Percentiles rank a stretch among this genome's conserved stretches.
phyloP scores from a whole-genome alignment of 306 rosid genomes.

The Abrus precatorius region DNA sequence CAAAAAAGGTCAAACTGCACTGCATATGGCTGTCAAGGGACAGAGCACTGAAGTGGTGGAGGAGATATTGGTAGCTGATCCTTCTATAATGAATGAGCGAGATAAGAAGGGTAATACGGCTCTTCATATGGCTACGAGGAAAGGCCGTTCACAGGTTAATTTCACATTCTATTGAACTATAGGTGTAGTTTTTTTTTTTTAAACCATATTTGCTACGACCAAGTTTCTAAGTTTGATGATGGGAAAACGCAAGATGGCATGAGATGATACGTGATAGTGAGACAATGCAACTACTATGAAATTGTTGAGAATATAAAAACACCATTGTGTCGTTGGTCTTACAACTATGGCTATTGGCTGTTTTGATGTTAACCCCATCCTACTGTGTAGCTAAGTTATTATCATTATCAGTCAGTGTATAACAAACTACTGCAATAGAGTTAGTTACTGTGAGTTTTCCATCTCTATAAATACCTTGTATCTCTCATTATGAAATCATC shows the following conservation, averaged over 20 bases:
- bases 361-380: neutral
- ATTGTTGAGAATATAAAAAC: neutral
- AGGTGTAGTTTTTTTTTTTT: neutral
- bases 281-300: neutral
- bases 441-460: too few species aligned
- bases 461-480: too few species aligned
- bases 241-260: constrained; percentile 19
- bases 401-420: too few species aligned
- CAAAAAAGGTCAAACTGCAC: constrained; percentile 93
- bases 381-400: neutral
- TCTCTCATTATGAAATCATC: too few species aligned
- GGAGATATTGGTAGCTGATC: constrained; percentile 72
- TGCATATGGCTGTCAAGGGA: constrained; percentile 98
- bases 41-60: constrained; percentile 72
- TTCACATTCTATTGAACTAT: constrained; percentile 24
- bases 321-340: neutral
- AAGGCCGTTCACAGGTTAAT: constrained; percentile 86
- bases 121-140: constrained; percentile 92
- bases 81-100: constrained; percentile 74
- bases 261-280: neutral
- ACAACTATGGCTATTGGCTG: neutral
- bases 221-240: neutral
- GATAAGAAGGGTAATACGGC: constrained; percentile 96
- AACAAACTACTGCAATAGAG: too few species aligned
- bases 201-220: neutral